Evolutionary conservation across 164 flowering plant genomes (phyloP).

Genomic region (Magnolia officinalis): DNA sequence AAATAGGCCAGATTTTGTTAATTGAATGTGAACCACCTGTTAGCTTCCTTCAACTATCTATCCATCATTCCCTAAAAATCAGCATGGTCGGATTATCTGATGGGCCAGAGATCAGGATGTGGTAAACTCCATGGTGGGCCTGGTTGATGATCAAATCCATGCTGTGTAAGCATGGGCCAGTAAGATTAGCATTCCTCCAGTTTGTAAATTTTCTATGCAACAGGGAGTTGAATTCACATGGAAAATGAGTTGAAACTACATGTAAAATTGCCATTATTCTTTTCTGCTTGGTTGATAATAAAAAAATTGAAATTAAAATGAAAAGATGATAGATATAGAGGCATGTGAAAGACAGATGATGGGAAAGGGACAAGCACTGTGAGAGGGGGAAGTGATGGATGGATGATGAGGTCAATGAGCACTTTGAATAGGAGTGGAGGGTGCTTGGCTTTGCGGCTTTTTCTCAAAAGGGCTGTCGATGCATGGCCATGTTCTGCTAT

Average conservation of each 20-base stretch:
- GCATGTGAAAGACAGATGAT: not conserved
- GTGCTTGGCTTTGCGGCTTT: slow-evolving; percentile 1
- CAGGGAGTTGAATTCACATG: not conserved
- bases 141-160: not conserved
- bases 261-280: not conserved
- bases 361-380: slow-evolving; percentile 14
- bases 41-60: not conserved
- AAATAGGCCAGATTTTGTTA: not conserved
- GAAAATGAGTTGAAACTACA: not conserved
- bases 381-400: not conserved
- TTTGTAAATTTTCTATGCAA: not conserved
- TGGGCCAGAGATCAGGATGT: not conserved
- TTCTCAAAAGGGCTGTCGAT: slow-evolving; percentile 5
- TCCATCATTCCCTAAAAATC: not conserved
- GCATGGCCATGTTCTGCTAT: slow-evolving; percentile 2
- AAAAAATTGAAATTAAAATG: not conserved
- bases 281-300: not conserved
- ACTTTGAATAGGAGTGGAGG: slow-evolving; percentile 7
- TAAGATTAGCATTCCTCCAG: not conserved
- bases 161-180: not conserved
- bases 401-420: slow-evolving; percentile 15
- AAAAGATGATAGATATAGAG: no score
- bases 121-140: not conserved
- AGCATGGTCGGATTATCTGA: not conserved
- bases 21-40: not conserved